Evolutionary conservation across 495 filamentous ascomycete genomes (phyloP), one percentile per base, ranked within the genome.

Genomic region (Hypomontagnella submonticulosa): DNA sequence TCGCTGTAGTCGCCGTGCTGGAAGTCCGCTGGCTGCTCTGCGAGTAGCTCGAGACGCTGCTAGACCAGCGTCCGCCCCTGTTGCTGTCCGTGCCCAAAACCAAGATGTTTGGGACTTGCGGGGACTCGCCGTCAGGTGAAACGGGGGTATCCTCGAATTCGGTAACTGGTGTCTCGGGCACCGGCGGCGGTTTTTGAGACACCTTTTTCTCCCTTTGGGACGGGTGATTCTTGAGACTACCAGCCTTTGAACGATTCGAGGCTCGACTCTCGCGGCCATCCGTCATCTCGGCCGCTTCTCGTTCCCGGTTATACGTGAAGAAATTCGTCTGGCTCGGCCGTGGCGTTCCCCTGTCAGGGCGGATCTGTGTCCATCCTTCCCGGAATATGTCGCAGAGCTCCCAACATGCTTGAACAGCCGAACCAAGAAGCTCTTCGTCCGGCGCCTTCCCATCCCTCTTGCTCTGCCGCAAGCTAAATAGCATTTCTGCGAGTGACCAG

Each of bases 301-400:
- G 47, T 37, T 65, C 61, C 4, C 54, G 66, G 11, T 61, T 66
- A 13, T 69, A 65, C 4, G 75, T 68, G 68, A 82, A 82, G 71
- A 93, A 94, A 23, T 84, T 89, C 23, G 89, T 85, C 71, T 95
- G 92, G 54, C 85, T 90, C 1, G 92, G 90, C 30, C 91, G 82
- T 0, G 92, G 92, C n/a, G 93, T 96, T 19, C 90, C 91, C 33
- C 92, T 83, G 58, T 96, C 92, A 4, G 93, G 92, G 40, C 90
- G 86, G 30, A 95, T 86, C 72, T 96, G 89, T 23, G 92, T 92
- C 92, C 92, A 97, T 9, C 93, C 92, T 79, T 95, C 91, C 33
- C 92, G 84, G 79, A 96, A 97, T 46, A 97, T 87, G 77, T 97
- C 93, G 73, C 92, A 96, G 20, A 97, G 85, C 66, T 96, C 93